Conservation (phyloP, 2,329 filamentous ascomycete genomes). For the Cucurbitaria berberidis region DNA sequence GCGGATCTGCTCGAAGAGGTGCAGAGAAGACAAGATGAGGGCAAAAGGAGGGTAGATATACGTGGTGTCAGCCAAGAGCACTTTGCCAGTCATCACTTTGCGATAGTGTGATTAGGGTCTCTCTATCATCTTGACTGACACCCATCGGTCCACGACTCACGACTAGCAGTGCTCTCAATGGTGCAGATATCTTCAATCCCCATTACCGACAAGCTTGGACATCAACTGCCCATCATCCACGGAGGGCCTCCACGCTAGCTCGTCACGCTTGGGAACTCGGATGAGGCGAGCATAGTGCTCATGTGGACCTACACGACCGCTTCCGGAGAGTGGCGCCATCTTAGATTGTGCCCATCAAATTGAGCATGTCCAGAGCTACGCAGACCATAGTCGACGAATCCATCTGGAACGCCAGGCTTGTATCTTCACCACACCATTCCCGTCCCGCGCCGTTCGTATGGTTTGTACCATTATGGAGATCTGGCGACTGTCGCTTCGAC, state of each 20-base stretch:
- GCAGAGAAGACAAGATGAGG: constrained; percentile 46
- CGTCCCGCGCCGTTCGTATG: constrained; percentile 43
- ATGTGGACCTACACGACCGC: constrained; percentile 42
- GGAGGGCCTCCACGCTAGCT: constrained; percentile 48
- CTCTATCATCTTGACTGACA: constrained; percentile 2
- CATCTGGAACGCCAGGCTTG: constrained; percentile 38
- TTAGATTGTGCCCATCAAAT: constrained; percentile 36
- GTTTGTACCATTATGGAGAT: constrained; percentile 49
- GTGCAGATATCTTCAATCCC: constrained; percentile 3
- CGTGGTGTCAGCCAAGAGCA: constrained; percentile 50
- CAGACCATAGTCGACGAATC: constrained; percentile 41
- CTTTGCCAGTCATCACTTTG: constrained; percentile 60
- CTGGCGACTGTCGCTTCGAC: constrained; percentile 61
- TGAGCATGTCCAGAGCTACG: constrained; percentile 42
- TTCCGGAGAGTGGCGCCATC: constrained; percentile 31
- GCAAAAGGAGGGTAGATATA: constrained; percentile 47
- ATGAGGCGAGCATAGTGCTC: constrained; percentile 43
- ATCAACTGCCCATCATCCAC: constrained; percentile 42
- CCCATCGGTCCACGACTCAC: not conserved
- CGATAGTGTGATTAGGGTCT: constrained; percentile 53
- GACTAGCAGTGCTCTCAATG: not conserved
- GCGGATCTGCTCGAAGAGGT: constrained; percentile 51
- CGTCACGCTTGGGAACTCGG: constrained; percentile 41
- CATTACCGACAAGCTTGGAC: constrained; percentile 45
- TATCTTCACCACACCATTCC: constrained; percentile 43